Conservation (phyloP, 495 filamentous ascomycete species). For the Penicillium ucsense region DNA sequence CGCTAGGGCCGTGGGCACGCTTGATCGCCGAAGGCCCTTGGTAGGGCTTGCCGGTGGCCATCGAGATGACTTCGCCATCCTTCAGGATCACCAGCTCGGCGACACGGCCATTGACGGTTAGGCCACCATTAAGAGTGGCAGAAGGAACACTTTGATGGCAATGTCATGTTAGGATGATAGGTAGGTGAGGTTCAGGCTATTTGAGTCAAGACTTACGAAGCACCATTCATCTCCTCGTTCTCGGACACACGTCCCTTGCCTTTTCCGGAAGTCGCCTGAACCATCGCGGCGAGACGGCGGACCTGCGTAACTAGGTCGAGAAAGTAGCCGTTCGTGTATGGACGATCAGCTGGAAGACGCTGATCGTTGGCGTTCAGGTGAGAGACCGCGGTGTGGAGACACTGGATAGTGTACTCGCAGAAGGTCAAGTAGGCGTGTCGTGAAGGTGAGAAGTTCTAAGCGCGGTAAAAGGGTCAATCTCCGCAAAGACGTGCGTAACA, state of each 20-base stretch:
- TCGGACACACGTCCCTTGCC: background rate
- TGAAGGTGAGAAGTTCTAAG: conserved; percentile 65
- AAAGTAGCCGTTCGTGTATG: conserved; percentile 89
- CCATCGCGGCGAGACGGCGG: conserved; percentile 55
- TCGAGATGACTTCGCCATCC: conserved; percentile 65
- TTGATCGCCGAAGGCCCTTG: conserved; percentile 42
- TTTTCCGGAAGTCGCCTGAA: conserved; percentile 38
- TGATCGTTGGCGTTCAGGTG: conserved; percentile 72
- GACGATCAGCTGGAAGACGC: conserved; percentile 67
- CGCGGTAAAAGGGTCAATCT: background rate
- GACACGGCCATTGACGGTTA: conserved; percentile 66
- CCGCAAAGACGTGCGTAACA: background rate
- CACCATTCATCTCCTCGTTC: conserved; percentile 1
- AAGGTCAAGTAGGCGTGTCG: conserved; percentile 66
- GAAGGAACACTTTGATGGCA: conserved; percentile 24
- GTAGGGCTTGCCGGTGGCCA: conserved; percentile 52
- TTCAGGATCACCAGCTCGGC: conserved; percentile 70
- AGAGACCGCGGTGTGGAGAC: conserved; percentile 73
- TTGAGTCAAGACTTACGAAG: background rate
- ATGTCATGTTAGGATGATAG: background rate
- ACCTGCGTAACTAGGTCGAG: conserved; percentile 87
- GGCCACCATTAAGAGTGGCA: conserved; percentile 64
- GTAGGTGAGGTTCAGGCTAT: too few species aligned
- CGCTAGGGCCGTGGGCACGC: conserved; percentile 49
- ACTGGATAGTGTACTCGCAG: conserved; percentile 77